Percentiles rank a stretch among this genome's conserved stretches.
Conservation (phyloP, 768 basidiomycete species). For the Boletus sp. region DNA sequence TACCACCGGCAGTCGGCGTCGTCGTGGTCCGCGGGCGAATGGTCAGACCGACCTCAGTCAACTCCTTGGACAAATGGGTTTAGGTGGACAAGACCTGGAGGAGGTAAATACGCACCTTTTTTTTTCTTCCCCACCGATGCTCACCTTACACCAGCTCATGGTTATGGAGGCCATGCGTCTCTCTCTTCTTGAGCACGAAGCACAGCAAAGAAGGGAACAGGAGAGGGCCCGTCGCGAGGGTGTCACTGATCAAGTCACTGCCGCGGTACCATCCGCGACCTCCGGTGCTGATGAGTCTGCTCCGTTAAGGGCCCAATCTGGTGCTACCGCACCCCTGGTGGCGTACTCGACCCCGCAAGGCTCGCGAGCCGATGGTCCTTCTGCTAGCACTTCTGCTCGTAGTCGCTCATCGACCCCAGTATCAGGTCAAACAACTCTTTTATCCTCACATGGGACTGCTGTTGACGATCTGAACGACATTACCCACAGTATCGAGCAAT, state of each 20-base stretch:
- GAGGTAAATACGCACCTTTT: conserved; percentile 57
- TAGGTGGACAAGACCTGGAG: conserved; percentile 87
- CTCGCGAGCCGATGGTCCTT: conserved; percentile 9
- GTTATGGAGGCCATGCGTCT: conserved; percentile 98
- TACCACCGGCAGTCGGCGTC: conserved; percentile 48
- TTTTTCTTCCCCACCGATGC: conserved; percentile 8
- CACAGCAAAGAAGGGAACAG: conserved; percentile 78
- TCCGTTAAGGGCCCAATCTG: conserved; percentile 1
- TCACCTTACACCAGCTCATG: conserved; percentile 66
- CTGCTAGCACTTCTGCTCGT: conserved; percentile 10
- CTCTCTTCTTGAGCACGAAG: conserved; percentile 91
- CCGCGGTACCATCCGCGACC: conserved; percentile 16
- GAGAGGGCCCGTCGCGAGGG: conserved; percentile 57
- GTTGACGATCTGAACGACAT: conserved; percentile 29
- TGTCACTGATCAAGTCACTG: conserved; percentile 35
- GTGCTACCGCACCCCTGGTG: conserved; percentile 2
- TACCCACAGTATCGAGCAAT: conserved; percentile 27
- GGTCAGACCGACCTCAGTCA: conserved; percentile 61
- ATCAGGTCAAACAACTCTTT: conserved; percentile 35
- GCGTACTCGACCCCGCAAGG: conserved; percentile 2
- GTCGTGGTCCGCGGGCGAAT: conserved; percentile 52
- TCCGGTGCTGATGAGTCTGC: conserved; percentile 4
- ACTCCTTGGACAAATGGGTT: conserved; percentile 55
- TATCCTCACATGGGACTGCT: conserved; percentile 23
- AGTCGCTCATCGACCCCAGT: conserved; percentile 31